phyloP scores from a whole-genome alignment of 345 rosid genomes.

The Acer negundo region DNA sequence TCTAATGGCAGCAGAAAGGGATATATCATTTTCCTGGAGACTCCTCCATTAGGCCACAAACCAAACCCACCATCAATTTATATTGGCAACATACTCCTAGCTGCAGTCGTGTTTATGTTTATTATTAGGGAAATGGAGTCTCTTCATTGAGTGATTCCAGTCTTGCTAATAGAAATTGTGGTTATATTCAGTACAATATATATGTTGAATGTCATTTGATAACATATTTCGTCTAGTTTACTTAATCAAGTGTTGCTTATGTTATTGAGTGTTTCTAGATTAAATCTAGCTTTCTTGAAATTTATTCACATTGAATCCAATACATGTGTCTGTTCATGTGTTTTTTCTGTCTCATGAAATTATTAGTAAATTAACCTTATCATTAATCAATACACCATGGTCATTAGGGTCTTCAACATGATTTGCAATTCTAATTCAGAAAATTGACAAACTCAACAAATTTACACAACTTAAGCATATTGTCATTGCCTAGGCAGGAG shows the following conservation, averaged over 20 bases:
- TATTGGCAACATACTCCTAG: constrained; percentile 21
- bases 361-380: not conserved
- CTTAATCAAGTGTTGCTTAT: not conserved
- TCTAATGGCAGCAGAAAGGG: constrained; percentile 6
- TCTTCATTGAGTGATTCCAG: not conserved
- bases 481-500: not conserved
- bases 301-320: not conserved
- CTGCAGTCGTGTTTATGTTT: constrained; percentile 12
- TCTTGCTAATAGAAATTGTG: not conserved
- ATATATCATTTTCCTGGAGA: constrained; percentile 16
- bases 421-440: not conserved
- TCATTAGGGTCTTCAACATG: not conserved
- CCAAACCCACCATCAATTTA: constrained; percentile 19
- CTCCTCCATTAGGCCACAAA: not conserved
- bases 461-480: not conserved
- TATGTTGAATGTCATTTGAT: not conserved
- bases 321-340: not conserved
- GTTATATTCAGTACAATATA: not conserved
- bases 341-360: not conserved
- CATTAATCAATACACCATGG: not conserved
- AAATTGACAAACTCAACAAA: not conserved
- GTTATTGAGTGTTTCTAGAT: not conserved
- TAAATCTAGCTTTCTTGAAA: not conserved
- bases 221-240: not conserved
- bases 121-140: constrained; percentile 7